phyloP scores from a whole-genome alignment of 345 rosid genomes.

The Excoecaria cochinchinensis region DNA sequence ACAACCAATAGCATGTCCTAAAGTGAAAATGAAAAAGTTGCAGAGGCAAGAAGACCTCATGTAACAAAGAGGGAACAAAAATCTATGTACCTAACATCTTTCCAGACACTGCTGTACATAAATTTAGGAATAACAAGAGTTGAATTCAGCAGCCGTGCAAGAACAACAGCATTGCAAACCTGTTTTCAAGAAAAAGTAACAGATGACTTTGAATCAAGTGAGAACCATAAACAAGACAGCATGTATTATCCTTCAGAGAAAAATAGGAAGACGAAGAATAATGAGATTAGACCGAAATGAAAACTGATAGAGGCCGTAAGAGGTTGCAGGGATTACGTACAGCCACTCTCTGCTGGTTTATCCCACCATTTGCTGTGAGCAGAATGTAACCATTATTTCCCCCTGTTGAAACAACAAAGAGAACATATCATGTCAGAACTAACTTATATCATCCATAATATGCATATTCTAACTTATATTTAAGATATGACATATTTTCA shows the following conservation, averaged over 20 bases:
- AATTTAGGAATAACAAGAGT: conserved; percentile 88
- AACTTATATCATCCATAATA: neutral
- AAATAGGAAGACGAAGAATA: conserved; percentile 2
- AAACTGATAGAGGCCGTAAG: neutral
- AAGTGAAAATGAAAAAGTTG: neutral
- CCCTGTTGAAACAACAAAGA: conserved; percentile 36
- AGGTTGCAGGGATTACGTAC: conserved; percentile 49
- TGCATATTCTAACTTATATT: conserved; percentile 3
- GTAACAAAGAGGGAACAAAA: neutral
- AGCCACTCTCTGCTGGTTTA: conserved; percentile 96
- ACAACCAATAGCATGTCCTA: neutral
- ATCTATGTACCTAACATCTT: conserved; percentile 69
- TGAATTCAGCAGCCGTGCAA: conserved; percentile 82
- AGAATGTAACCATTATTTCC: conserved; percentile 84
- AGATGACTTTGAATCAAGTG: conserved; percentile 15
- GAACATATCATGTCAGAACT: conserved; percentile 16
- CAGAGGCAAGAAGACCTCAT: neutral
- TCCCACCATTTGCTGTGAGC: conserved; percentile 97
- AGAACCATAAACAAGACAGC: conserved; percentile 3
- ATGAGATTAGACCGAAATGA: conserved; percentile 1
- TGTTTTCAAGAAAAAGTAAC: conserved; percentile 30
- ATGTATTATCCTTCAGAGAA: neutral
- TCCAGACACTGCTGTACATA: conserved; percentile 96
- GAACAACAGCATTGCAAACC: conserved; percentile 90
- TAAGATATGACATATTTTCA: neutral